Evolutionary conservation across 495 filamentous ascomycete species (phyloP).

Genomic region (Lasiosphaeris hirsuta): DNA sequence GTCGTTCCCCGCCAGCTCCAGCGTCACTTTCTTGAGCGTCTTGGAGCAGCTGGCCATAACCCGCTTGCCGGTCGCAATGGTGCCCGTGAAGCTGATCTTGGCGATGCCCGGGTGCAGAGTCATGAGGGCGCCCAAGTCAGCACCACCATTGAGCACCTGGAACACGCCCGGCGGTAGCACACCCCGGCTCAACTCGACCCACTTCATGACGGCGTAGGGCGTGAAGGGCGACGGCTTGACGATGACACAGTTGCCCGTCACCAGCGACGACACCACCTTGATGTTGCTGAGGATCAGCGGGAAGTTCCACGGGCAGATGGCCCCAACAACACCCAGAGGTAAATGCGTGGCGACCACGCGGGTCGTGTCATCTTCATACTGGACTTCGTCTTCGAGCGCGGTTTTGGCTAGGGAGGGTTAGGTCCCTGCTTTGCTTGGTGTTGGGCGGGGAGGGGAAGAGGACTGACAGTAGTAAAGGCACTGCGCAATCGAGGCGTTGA

Average conservation of each 20-base stretch:
- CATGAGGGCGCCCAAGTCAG: constrained; percentile 58
- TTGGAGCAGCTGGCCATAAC: constrained; percentile 58
- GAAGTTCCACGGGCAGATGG: constrained; percentile 64
- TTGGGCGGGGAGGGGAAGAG: neutral
- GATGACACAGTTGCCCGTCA: constrained; percentile 62
- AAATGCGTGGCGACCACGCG: constrained; percentile 47
- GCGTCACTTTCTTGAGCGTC: constrained; percentile 55
- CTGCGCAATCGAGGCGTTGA: constrained; percentile 23
- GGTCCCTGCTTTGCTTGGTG: neutral
- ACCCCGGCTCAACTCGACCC: constrained; percentile 56
- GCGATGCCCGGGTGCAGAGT: constrained; percentile 57
- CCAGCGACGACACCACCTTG: constrained; percentile 54
- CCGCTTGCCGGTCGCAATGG: constrained; percentile 59
- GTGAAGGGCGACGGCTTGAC: constrained; percentile 64
- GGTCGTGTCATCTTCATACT: constrained; percentile 49
- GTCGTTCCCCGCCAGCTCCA: constrained; percentile 64
- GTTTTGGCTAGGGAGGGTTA: constrained; percentile 25
- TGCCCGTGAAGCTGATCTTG: constrained; percentile 70
- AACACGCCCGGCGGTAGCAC: constrained; percentile 65
- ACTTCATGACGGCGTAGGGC: constrained; percentile 63
- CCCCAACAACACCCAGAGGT: constrained; percentile 52
- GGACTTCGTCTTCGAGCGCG: constrained; percentile 41
- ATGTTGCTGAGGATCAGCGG: constrained; percentile 53
- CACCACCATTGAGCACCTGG: constrained; percentile 64
- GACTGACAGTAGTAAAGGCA: constrained; percentile 23